These are phyloP conservation scores for Nitzschia putrida DNA, from an alignment of 108 stramenopile genomes.

Conservation along the genomic window DNA sequence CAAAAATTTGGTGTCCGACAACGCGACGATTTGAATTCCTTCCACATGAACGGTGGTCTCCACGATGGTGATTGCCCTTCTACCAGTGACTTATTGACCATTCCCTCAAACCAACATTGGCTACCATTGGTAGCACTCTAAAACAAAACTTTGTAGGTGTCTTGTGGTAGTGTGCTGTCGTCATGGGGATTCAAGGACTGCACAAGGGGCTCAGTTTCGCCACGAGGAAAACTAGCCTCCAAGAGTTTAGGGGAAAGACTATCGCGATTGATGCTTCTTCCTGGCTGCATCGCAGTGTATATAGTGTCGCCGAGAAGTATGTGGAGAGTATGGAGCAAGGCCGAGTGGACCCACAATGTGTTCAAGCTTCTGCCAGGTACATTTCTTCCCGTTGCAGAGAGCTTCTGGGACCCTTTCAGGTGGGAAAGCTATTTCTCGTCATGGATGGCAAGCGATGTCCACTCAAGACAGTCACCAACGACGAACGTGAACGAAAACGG, in stretches of 20 bases:
- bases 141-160: background rate
- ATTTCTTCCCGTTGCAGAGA: constrained; percentile 67
- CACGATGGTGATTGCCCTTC: too few relatives aligned
- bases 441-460: constrained; percentile 86
- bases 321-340: constrained; percentile 62
- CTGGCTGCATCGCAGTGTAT: constrained; percentile 85
- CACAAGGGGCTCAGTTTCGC: constrained; percentile 59
- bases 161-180: background rate
- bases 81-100: too few relatives aligned
- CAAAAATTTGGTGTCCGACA: too few relatives aligned
- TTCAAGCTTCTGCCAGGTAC: constrained; percentile 55
- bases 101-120: too few relatives aligned
- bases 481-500: constrained; percentile 61
- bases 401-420: constrained; percentile 47
- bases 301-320: constrained; percentile 73
- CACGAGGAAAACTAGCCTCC: constrained; percentile 57
- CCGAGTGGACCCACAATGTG: constrained; percentile 50
- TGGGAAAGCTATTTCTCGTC: constrained; percentile 64
- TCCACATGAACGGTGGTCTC: too few relatives aligned
- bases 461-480: constrained; percentile 72
- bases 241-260: constrained; percentile 54
- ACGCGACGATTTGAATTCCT: too few relatives aligned
- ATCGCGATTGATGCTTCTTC: constrained; percentile 84
- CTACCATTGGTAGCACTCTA: background rate
- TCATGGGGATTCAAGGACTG: constrained; percentile 83